These are phyloP conservation scores for Vitis vinifera DNA, from an alignment of 164 flowering plant genomes.

Conservation along the genomic window DNA sequence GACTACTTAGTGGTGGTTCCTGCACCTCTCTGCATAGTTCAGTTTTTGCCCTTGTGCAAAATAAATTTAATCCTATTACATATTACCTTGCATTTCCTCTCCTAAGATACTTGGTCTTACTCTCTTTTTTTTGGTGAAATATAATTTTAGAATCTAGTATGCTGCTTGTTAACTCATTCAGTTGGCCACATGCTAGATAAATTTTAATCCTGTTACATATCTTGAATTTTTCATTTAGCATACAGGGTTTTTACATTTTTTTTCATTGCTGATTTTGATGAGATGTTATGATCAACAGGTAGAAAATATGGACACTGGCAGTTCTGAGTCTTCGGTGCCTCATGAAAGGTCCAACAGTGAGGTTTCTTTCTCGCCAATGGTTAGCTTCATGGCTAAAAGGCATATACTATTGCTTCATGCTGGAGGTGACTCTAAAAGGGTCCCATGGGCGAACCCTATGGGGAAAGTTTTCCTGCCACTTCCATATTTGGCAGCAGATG, in stretches of 20 bases:
- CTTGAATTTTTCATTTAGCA: not conserved
- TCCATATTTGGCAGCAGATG: slow-evolving; percentile 92
- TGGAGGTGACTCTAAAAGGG: slow-evolving; percentile 99
- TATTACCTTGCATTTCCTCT: no score
- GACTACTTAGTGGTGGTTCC: no score
- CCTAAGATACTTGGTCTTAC: no score
- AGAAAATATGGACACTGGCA: slow-evolving; percentile 23
- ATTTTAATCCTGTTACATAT: no score
- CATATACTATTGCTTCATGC: slow-evolving; percentile 96
- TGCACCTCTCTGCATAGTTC: no score
- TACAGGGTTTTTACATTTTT: slow-evolving; percentile 6
- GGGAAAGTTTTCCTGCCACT: slow-evolving; percentile 97
- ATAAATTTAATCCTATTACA: no score
- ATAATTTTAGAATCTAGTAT: no score
- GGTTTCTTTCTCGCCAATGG: slow-evolving; percentile 22
- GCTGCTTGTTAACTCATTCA: no score
- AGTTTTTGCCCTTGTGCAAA: no score
- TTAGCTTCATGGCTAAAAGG: slow-evolving; percentile 50
- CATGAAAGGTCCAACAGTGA: slow-evolving; percentile 28
- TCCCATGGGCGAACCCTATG: slow-evolving; percentile 99
- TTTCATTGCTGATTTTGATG: slow-evolving; percentile 20
- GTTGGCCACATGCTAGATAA: no score
- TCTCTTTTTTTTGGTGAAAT: no score
- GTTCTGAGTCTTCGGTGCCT: slow-evolving; percentile 26
- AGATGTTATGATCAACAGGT: slow-evolving; percentile 43